phyloP scores from a whole-genome alignment of 768 basidiomycete genomes.

The Cyclocybe cylindracea region DNA sequence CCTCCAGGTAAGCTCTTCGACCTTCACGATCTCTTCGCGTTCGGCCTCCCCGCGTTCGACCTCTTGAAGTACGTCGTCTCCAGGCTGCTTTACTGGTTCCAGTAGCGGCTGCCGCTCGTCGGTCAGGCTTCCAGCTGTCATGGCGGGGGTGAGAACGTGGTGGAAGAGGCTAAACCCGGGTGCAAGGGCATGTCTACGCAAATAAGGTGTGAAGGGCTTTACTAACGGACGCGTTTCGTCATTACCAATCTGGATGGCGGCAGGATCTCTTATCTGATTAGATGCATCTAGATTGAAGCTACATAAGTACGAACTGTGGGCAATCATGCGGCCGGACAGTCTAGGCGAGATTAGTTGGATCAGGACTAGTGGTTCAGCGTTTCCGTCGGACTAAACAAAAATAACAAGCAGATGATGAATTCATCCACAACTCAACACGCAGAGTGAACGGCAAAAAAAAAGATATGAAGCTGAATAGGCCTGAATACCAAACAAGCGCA shows the following conservation, averaged over 20 bases:
- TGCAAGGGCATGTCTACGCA: neutral
- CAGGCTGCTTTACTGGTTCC: neutral
- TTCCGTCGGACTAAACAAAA: too few relatives aligned
- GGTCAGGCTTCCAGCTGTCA: neutral
- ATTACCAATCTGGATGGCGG: neutral
- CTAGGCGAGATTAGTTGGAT: too few relatives aligned
- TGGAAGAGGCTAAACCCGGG: neutral
- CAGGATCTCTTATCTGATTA: too few relatives aligned
- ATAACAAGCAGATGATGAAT: too few relatives aligned
- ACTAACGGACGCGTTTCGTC: neutral
- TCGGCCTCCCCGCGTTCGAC: neutral
- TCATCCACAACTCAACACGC: too few relatives aligned
- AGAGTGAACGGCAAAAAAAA: too few relatives aligned
- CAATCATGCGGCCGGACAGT: too few relatives aligned
- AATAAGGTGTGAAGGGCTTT: neutral
- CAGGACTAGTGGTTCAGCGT: too few relatives aligned
- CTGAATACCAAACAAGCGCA: too few relatives aligned
- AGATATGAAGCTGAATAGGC: too few relatives aligned
- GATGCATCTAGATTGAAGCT: too few relatives aligned
- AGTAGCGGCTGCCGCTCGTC: conserved; percentile 28
- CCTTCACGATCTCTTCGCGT: conserved; percentile 7
- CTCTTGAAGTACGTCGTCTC: conserved; percentile 3
- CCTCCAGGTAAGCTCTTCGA: conserved; percentile 23
- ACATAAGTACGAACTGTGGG: too few relatives aligned
- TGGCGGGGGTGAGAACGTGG: neutral